Percentiles rank a stretch among this genome's conserved stretches.
Evolutionary conservation across 2,329 filamentous ascomycete genomes (phyloP).

Genomic region (Fusarium penzigii): DNA sequence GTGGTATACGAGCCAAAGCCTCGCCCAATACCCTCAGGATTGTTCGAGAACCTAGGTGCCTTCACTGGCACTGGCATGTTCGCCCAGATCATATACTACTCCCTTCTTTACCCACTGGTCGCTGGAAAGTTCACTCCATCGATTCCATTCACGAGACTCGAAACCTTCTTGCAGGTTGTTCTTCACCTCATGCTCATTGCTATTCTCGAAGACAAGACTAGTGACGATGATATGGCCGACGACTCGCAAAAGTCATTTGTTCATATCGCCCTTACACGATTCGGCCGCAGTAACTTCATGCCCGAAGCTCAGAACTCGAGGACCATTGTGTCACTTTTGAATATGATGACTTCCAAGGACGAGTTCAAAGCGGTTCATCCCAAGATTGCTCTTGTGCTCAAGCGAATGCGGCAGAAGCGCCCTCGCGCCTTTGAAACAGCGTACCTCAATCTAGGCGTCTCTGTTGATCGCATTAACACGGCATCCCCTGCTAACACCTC

Average conservation of each 20-base stretch:
- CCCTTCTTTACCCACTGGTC: slow-evolving; percentile 77
- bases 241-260: slow-evolving; percentile 67
- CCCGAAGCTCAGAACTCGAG: slow-evolving; percentile 55
- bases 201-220: slow-evolving; percentile 74
- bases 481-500: slow-evolving; percentile 73
- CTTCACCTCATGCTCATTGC: slow-evolving; percentile 86
- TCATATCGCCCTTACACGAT: slow-evolving; percentile 65
- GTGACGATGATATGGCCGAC: slow-evolving; percentile 51
- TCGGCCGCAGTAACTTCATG: slow-evolving; percentile 63
- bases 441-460: slow-evolving; percentile 63
- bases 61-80: slow-evolving; percentile 88
- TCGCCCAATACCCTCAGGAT: slow-evolving; percentile 71
- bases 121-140: slow-evolving; percentile 68
- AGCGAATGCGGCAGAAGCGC: slow-evolving; percentile 80
- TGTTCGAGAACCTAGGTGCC: slow-evolving; percentile 72
- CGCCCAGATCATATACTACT: slow-evolving; percentile 86
- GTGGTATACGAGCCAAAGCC: slow-evolving; percentile 91
- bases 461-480: slow-evolving; percentile 78
- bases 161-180: slow-evolving; percentile 89
- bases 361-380: slow-evolving; percentile 81
- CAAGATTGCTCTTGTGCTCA: slow-evolving; percentile 81
- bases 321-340: slow-evolving; percentile 65
- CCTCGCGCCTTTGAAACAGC: slow-evolving; percentile 71
- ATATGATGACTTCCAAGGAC: slow-evolving; percentile 64
- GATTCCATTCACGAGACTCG: slow-evolving; percentile 79